These are phyloP conservation scores for Phytopythium cucurbitacearum DNA, from an alignment of 352 stramenopile species.

Conservation along the genomic window DNA sequence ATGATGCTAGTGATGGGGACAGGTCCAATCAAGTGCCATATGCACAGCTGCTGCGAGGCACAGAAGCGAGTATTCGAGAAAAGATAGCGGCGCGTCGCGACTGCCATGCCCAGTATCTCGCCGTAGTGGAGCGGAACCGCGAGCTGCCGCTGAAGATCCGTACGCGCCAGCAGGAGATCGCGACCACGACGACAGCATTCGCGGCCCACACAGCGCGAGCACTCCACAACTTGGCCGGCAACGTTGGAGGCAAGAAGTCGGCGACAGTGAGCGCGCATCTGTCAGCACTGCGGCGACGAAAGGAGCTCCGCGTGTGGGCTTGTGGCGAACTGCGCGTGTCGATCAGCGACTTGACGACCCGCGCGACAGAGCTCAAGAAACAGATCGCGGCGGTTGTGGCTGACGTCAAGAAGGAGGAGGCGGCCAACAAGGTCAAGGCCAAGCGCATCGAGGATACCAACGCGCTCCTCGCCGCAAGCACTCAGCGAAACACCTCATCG, in stretches of 20 bases:
- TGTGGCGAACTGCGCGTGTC: conserved; percentile 42
- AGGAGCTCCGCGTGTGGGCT: conserved; percentile 46
- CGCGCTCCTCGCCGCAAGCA: not conserved
- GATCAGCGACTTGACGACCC: conserved; percentile 53
- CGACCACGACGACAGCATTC: conserved; percentile 3
- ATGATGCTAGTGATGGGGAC: not conserved
- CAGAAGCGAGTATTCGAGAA: conserved; percentile 20
- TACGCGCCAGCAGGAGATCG: conserved; percentile 6
- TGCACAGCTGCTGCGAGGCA: conserved; percentile 29
- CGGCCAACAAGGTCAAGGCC: conserved; percentile 42
- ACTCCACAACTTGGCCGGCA: conserved; percentile 4
- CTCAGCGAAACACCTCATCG: not conserved
- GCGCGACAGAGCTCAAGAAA: conserved; percentile 59
- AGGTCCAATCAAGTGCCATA: conserved; percentile 12
- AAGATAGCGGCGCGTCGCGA: conserved; percentile 13
- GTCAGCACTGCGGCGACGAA: conserved; percentile 31
- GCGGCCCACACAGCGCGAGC: conserved; percentile 3
- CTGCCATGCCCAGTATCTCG: conserved; percentile 14
- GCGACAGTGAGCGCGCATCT: conserved; percentile 30
- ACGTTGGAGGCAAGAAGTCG: not conserved
- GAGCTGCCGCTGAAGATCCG: conserved; percentile 24
- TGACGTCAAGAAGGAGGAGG: conserved; percentile 56
- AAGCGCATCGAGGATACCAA: conserved; percentile 44
- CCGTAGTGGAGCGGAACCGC: conserved; percentile 19
- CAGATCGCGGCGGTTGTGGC: conserved; percentile 29